Conservation (phyloP, 225 moss, liverwort and hornwort species). For the Lunularia cruciata region DNA sequence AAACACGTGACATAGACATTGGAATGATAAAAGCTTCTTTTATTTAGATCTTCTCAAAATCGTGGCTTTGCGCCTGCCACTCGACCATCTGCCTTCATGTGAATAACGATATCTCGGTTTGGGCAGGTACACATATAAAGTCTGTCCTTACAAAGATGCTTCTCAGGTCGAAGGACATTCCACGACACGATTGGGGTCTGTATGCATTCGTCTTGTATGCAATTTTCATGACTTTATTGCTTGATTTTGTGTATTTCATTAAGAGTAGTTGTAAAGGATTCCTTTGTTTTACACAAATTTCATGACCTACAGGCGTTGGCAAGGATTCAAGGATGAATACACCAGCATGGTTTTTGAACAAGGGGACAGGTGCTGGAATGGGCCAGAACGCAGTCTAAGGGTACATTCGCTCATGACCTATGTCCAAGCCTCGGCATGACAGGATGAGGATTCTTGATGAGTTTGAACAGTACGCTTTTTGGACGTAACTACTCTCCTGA, state of each 20-base stretch:
- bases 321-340: conserved; percentile 85
- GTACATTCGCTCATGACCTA: conserved; percentile 32
- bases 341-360: conserved; percentile 66
- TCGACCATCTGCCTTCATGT: no score
- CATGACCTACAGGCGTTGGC: conserved; percentile 75
- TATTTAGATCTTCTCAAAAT: no score
- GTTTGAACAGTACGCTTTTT: neutral
- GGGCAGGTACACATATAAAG: conserved; percentile 78
- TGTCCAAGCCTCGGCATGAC: neutral
- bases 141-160: conserved; percentile 87
- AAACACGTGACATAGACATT: no score
- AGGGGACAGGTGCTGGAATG: conserved; percentile 99
- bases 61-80: no score
- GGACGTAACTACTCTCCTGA: no score
- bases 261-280: no score
- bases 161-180: conserved; percentile 77
- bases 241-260: no score
- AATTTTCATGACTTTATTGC: no score
- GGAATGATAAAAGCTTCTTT: no score
- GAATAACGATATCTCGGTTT: no score
- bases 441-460: neutral
- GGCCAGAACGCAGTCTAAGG: conserved; percentile 88
- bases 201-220: conserved; percentile 10
- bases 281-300: no score
- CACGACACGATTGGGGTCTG: conserved; percentile 84